Base-by-base conservation (phyloP, 805 yeast genomes). In the Blastobotrys parvus region DNA sequence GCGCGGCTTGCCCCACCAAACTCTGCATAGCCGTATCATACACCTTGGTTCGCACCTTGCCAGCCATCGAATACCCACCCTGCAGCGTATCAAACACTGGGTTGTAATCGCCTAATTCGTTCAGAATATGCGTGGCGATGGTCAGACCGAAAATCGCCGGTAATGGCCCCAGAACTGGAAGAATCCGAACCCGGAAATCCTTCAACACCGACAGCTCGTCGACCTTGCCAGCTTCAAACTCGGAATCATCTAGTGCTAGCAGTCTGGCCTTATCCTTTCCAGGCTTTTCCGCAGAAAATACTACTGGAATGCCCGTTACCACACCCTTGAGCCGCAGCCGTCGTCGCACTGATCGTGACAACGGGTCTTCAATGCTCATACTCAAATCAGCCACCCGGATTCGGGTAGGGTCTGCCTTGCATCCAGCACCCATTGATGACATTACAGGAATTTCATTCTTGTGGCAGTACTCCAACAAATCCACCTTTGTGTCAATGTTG, bases 381-480 rank as follows among this genome's bases (percentile, higher is more conserved):
- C 94, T 80, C 42, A 92, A 77, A 63, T 92, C 99, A 27, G 88
- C 88, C 34, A 92, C 73, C 58, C 87, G 84, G 45, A 92, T 77
- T 56, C 97, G 71, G 2, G 97, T 82, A 10, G 97, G 94, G 59
- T 92, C 99, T 41, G 94, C 82, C 61, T 92, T 92, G 53, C 95
- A 82, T 3, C 96, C 95, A 1, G 99, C 97, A 21, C 99, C 99
- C 78, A 94, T 94, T 0, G 96, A 84, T 3, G 94, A 80, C 32
- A 92, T 74, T 25, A 88, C 82, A n/a, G 75, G 76, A 27, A 90
- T 59, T 1, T 70, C 61, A 35, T 77, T 64, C 15, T 71, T 69
- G 58, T 79, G 67, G 51, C 94, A 81, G 62, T 72, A 89, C 25
- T 80, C 79, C 51, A 92, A 67, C 41, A 92, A 67, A 56, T 92